Conservation (phyloP, 2,329 filamentous ascomycete genomes). For the Alternaria consortialis region DNA sequence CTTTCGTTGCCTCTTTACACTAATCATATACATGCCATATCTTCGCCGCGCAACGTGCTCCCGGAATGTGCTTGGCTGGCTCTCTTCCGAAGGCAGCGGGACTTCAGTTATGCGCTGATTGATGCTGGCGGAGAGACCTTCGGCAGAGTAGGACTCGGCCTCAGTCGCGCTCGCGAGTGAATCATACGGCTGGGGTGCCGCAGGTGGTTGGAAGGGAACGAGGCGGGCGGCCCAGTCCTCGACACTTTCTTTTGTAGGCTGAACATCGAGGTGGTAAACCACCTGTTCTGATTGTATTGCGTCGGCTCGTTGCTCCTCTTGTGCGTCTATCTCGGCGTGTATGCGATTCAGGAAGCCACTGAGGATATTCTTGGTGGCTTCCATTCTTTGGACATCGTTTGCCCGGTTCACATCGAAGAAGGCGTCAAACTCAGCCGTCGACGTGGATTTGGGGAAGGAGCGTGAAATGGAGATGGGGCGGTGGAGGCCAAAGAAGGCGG, state of each 20-base stretch:
- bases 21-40: conserved; percentile 78
- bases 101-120: conserved; percentile 46
- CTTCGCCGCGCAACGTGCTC: conserved; percentile 38
- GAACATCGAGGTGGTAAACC: conserved; percentile 44
- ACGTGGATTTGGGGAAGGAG: conserved; percentile 70
- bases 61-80: conserved; percentile 35
- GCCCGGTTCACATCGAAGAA: conserved; percentile 74
- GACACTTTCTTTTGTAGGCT: conserved; percentile 44
- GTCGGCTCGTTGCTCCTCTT: conserved; percentile 50
- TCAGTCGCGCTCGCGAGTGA: conserved; percentile 38
- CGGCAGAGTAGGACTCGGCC: conserved; percentile 22
- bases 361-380: conserved; percentile 58
- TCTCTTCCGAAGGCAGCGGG: conserved; percentile 22
- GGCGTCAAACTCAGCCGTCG: conserved; percentile 78
- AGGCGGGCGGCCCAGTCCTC: conserved; percentile 61
- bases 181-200: conserved; percentile 71
- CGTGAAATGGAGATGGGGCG: conserved; percentile 82
- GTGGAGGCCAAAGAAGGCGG: conserved; percentile 95
- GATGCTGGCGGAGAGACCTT: conserved; percentile 38
- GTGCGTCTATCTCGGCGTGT: conserved; percentile 43
- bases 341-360: conserved; percentile 52
- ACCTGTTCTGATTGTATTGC: conserved; percentile 49
- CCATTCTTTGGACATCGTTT: conserved; percentile 58
- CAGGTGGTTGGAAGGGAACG: conserved; percentile 85
- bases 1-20: conserved; percentile 89